Base-by-base conservation (phyloP, 768 basidiomycete genomes). In the Rubroboletus satanas region DNA sequence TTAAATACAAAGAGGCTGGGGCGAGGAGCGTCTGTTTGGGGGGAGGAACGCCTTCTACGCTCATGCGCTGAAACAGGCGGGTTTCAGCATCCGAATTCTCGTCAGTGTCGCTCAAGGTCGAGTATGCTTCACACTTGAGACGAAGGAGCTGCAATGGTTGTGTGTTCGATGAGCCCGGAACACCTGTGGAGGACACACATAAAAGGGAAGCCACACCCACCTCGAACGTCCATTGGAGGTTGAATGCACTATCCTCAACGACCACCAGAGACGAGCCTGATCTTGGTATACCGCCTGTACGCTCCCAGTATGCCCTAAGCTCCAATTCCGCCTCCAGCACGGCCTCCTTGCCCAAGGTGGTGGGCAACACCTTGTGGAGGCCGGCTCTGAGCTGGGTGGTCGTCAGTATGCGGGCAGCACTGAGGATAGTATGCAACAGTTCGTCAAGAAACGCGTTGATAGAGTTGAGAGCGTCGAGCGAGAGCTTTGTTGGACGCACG, bases 251-350 rank as follows among this genome's bases (percentile, higher is more conserved):
- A 58, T 83, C 80, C 49, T 83, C 83, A 37, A 74, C 62, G 28
- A 68, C 60, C 1, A 68, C 71, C 21, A 50, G 52, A 23, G 68
- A 67, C 28, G 66, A 47, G 32, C 69, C 64, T 23, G 65, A 60
- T 36, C 64, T 60, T 36, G 67, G 65, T 48, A 71, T 65, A 45
- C 78, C 73, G 41, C 72, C 66, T 11, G 84, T 90, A 52, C 85
- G 80, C 62, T 92, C 91, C 82, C 87, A 88, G 75, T 94, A 94
- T 8, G 91, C 91, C 65, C 91, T 80, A 44, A 97, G 71, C 69
- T 97, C 95, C 41, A 98, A 78, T 66, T 98, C 95, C 0, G 95
- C 95, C 73, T 98, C 95, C 46, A 94, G 75, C 17, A 96, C 76
- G 3, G 93, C 93, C 67, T 94, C 90, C 73, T 97, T 93, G 45